These are phyloP conservation scores for Evernia prunastri DNA, from an alignment of 495 filamentous ascomycete genomes.

Conservation along the genomic window DNA sequence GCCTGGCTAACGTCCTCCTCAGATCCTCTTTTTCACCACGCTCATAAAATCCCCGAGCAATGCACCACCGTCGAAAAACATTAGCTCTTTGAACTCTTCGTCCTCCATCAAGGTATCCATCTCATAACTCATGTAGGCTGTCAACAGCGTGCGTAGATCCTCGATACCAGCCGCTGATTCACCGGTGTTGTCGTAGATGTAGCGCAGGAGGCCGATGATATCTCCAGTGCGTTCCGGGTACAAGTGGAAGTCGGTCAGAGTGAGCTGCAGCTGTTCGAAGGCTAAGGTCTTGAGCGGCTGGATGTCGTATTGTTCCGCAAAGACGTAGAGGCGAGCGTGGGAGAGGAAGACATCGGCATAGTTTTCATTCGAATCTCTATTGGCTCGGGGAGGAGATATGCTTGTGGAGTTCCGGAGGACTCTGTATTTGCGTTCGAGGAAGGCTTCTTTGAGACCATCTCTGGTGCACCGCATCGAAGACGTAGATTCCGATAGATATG, in stretches of 20 bases:
- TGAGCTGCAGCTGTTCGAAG: slow-evolving; percentile 31
- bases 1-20: too few species aligned
- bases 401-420: neutral
- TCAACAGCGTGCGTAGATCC: slow-evolving; percentile 26
- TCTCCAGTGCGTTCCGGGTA: slow-evolving; percentile 25
- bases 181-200: slow-evolving; percentile 30
- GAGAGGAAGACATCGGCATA: slow-evolving; percentile 35
- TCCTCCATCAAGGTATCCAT: slow-evolving; percentile 28
- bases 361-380: slow-evolving; percentile 24
- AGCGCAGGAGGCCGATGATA: slow-evolving; percentile 33
- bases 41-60: slow-evolving; percentile 20
- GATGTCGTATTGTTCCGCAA: slow-evolving; percentile 35
- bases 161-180: slow-evolving; percentile 9
- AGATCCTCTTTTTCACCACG: slow-evolving; percentile 22
- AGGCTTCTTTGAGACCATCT: neutral
- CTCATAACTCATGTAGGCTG: slow-evolving; percentile 29
- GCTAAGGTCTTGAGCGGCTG: slow-evolving; percentile 29
- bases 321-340: slow-evolving; percentile 34
- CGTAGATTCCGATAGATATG: too few species aligned
- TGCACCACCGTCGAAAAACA: slow-evolving; percentile 20
- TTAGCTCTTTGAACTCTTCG: slow-evolving; percentile 24
- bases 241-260: slow-evolving; percentile 31
- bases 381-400: slow-evolving; percentile 4
- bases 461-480: too few species aligned
- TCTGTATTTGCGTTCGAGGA: neutral